These are phyloP conservation scores for Penicillium cinerascens DNA, from an alignment of 495 filamentous ascomycete species.

Conservation along the genomic window DNA sequence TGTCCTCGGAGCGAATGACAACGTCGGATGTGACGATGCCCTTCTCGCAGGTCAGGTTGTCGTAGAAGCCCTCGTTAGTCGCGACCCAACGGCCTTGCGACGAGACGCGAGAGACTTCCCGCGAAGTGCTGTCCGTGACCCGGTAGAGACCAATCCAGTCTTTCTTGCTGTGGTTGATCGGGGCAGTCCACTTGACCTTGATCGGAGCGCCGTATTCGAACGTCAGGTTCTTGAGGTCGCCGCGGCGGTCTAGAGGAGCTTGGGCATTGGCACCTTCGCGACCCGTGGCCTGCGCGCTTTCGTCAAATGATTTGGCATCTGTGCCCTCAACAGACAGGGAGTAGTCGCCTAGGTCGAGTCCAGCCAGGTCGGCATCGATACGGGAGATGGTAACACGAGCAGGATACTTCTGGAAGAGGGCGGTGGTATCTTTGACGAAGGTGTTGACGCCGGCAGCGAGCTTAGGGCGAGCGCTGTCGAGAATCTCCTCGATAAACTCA, in stretches of 20 bases:
- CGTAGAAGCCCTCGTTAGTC: conserved; percentile 70
- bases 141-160: conserved; percentile 97
- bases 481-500: conserved; percentile 85
- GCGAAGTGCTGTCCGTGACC: conserved; percentile 85
- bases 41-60: conserved; percentile 69
- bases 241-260: conserved; percentile 47
- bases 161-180: conserved; percentile 82
- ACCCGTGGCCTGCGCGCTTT: conserved; percentile 42
- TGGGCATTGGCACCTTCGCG: conserved; percentile 50
- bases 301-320: conserved; percentile 49
- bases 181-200: conserved; percentile 88
- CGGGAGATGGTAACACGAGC: conserved; percentile 82
- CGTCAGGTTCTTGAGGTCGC: conserved; percentile 65
- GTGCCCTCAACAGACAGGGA: conserved; percentile 70
- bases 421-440: conserved; percentile 82
- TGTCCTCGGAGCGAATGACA: conserved; percentile 38
- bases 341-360: conserved; percentile 82
- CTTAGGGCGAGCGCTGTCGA: conserved; percentile 84
- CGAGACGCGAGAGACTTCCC: conserved; percentile 76
- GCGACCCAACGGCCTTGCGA: conserved; percentile 91
- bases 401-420: conserved; percentile 86
- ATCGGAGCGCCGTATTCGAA: conserved; percentile 92
- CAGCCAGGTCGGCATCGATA: conserved; percentile 75
- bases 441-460: conserved; percentile 81
- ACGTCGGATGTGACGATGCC: conserved; percentile 73